Evolutionary conservation across 2,329 filamentous ascomycete genomes (phyloP).

Genomic region (Nothopassalora personata): DNA sequence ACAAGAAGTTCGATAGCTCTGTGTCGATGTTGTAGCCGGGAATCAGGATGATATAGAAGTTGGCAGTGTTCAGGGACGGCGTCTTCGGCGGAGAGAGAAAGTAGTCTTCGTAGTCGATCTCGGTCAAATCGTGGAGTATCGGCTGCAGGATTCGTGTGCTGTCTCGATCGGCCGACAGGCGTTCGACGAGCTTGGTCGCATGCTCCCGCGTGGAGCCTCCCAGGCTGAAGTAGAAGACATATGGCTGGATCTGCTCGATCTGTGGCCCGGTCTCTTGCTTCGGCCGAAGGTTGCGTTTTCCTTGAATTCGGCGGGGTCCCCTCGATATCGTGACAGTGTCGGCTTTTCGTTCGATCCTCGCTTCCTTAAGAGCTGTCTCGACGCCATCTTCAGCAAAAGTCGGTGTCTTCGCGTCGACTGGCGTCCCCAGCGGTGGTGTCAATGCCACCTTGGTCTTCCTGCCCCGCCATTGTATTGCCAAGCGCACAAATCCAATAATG

Average conservation of each 20-base stretch:
- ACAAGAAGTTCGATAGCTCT: conserved; percentile 78
- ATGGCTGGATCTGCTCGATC: conserved; percentile 52
- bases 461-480: conserved; percentile 24
- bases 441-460: conserved; percentile 18
- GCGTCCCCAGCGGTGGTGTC: conserved; percentile 21
- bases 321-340: background rate
- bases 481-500: conserved; percentile 25
- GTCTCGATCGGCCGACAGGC: conserved; percentile 41
- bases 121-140: conserved; percentile 69
- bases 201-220: conserved; percentile 76
- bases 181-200: conserved; percentile 56
- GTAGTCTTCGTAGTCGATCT: conserved; percentile 88
- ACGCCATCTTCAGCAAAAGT: background rate
- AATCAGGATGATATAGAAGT: conserved; percentile 78
- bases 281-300: conserved; percentile 22
- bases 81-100: conserved; percentile 74
- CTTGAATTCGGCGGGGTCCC: conserved; percentile 30
- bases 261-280: conserved; percentile 5
- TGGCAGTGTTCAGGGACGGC: conserved; percentile 51
- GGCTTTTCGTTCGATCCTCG: background rate
- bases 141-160: conserved; percentile 50
- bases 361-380: background rate
- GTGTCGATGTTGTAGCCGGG: conserved; percentile 96
- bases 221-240: conserved; percentile 86
- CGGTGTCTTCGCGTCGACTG: conserved; percentile 19